phyloP scores from a whole-genome alignment of 345 rosid species.

The Sonneratia alba region DNA sequence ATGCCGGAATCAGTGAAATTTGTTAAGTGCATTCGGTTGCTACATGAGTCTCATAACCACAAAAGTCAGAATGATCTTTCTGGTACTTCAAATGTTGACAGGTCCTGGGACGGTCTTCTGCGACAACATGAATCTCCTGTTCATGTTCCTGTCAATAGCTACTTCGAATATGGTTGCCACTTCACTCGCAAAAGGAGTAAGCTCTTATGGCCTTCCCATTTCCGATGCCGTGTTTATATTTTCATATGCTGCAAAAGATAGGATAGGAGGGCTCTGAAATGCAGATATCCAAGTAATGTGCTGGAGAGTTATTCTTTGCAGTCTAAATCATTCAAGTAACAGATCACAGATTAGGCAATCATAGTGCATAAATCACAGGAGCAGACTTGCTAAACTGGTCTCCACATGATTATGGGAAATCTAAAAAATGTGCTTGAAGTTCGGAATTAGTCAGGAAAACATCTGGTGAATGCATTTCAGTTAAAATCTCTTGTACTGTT shows the following conservation, averaged over 20 bases:
- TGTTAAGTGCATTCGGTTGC: too few relatives aligned
- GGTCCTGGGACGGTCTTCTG: conserved; percentile 94
- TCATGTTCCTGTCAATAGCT: conserved; percentile 88
- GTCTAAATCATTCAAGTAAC: too few relatives aligned
- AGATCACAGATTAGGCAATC: too few relatives aligned
- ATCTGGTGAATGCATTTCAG: background rate
- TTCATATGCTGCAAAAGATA: background rate
- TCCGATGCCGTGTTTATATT: background rate
- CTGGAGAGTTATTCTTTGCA: too few relatives aligned
- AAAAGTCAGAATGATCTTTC: background rate
- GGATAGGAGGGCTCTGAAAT: too few relatives aligned
- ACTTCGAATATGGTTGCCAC: conserved; percentile 94
- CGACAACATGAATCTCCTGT: conserved; percentile 57
- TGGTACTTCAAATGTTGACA: conserved; percentile 19
- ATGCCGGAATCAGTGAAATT: too few relatives aligned
- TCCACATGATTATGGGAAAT: background rate
- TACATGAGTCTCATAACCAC: background rate
- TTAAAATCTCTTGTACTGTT: background rate
- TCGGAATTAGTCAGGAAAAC: background rate
- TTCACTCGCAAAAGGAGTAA: conserved; percentile 74
- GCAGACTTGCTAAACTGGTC: too few relatives aligned
- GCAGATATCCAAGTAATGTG: too few relatives aligned
- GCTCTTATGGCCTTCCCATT: conserved; percentile 4
- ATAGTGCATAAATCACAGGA: background rate
- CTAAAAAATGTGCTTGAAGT: too few relatives aligned